phyloP scores from a whole-genome alignment of 2,329 filamentous ascomycete species.

The Pseudopithomyces maydicus region DNA sequence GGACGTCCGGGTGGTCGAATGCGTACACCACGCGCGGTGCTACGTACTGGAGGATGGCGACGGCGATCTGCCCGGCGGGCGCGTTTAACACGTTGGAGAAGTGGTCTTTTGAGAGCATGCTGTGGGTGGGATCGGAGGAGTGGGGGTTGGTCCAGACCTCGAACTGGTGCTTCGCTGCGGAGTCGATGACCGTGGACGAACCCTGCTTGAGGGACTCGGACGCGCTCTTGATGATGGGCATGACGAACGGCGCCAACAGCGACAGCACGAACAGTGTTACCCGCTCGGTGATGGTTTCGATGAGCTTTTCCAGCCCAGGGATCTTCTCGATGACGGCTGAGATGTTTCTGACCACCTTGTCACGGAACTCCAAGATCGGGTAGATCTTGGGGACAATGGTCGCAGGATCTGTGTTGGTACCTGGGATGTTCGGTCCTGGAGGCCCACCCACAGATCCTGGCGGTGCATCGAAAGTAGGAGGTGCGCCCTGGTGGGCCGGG shows the following conservation, averaged over 20 bases:
- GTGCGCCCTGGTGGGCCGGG: constrained; percentile 47
- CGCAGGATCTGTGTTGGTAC: constrained; percentile 75
- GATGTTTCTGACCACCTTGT: constrained; percentile 89
- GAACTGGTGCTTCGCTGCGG: constrained; percentile 56
- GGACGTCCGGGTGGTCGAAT: constrained; percentile 85
- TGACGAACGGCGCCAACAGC: constrained; percentile 86
- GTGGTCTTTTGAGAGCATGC: constrained; percentile 58
- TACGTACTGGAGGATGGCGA: constrained; percentile 76
- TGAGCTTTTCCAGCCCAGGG: constrained; percentile 83
- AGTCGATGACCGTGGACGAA: constrained; percentile 70
- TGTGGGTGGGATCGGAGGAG: constrained; percentile 57
- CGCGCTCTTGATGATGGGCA: constrained; percentile 87
- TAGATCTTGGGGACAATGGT: constrained; percentile 72
- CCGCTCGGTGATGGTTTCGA: constrained; percentile 92
- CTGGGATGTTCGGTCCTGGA: constrained; percentile 64
- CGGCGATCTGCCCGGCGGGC: constrained; percentile 55
- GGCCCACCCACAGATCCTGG: constrained; percentile 52
- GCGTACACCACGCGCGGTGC: constrained; percentile 88
- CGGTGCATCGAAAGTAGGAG: constrained; percentile 46
- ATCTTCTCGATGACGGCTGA: constrained; percentile 87
- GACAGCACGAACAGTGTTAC: constrained; percentile 91
- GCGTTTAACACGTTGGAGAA: constrained; percentile 57
- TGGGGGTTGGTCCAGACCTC: constrained; percentile 55
- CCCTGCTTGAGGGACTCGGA: constrained; percentile 85
- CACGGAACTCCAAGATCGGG: constrained; percentile 90